Percentiles rank a stretch among this genome's conserved stretches.
phyloP scores from a whole-genome alignment of 805 yeast species.

The Lipomyces spencermartinsiae region DNA sequence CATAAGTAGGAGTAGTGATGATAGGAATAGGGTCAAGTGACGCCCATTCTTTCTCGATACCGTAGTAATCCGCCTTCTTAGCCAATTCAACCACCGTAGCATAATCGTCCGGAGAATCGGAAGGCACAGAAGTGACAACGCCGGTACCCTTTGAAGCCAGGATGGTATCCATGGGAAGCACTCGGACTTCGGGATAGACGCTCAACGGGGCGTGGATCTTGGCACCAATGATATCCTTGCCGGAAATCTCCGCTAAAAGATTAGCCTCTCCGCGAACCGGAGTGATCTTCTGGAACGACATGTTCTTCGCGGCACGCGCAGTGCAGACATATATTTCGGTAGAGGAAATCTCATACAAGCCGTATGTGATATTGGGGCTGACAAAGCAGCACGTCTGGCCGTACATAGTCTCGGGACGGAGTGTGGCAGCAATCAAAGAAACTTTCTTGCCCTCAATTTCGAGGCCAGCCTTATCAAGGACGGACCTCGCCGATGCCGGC shows the following conservation, averaged over 20 bases:
- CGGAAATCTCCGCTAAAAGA: conserved; percentile 65
- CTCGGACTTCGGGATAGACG: conserved; percentile 68
- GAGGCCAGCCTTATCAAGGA: conserved; percentile 51
- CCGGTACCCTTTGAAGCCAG: conserved; percentile 97
- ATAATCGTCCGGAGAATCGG: conserved; percentile 98
- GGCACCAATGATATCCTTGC: conserved; percentile 82
- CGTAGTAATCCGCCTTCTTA: conserved; percentile 89
- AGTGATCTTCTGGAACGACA: conserved; percentile 92
- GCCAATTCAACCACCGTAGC: conserved; percentile 83
- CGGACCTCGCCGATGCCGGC: conserved; percentile 58
- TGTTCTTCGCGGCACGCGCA: conserved; percentile 94
- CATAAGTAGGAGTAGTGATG: conserved; percentile 82
- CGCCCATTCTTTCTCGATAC: conserved; percentile 87
- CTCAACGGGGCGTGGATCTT: conserved; percentile 86
- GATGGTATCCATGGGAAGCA: conserved; percentile 97
- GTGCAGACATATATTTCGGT: conserved; percentile 83
- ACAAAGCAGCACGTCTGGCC: conserved; percentile 99
- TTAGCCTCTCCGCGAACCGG: conserved; percentile 82
- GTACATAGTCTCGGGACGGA: conserved; percentile 98
- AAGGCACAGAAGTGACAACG: conserved; percentile 97
- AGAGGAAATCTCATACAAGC: conserved; percentile 79
- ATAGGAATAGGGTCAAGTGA: conserved; percentile 72
- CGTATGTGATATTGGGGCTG: conserved; percentile 91
- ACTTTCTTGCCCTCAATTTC: conserved; percentile 64
- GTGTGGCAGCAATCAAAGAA: conserved; percentile 91